Evolutionary conservation across 345 rosid species (phyloP), one percentile per base, ranked within the genome.

Genomic region (Eucalyptus marginata): DNA sequence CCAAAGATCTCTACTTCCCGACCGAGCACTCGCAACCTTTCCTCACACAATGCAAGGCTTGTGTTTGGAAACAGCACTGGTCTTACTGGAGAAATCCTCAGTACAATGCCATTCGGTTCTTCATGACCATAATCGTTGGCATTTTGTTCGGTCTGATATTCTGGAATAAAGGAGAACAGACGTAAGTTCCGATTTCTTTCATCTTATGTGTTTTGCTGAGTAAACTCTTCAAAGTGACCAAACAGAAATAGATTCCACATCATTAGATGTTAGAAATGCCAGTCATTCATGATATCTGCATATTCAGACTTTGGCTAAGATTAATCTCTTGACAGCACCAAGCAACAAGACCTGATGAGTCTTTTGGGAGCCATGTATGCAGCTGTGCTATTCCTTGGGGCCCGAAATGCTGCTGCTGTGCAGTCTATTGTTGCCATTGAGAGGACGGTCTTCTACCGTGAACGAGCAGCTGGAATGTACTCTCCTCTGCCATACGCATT

Each of bases 401-500:
- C 92, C 64, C 90, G 90, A 88, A 95, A 95, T 86, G 90, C 93
- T 86, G 83, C 89, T 27, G 68, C 96, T 27, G 96, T 95, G 51
- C 96, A 93, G 90, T 91, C 97, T n/a, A 93, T 93, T 29, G 93
- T 95, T 43, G 89, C 95, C 12, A 88, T 92, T 66, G 97, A 96
- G 87, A 92, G 96, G 91, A 94, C 93, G 4, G 96, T 95, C 10
- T 95, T 94, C 89, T 96, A 95, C 91, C 95, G 94, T 31, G 99
- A 96, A 90, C 92, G 93, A 92, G 98, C 96, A 1, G 95, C 98
- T 0, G 95, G 96, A 89, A 96, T 96, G 99, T 96, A 96, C 89
- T 95, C 98, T 3, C 94, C 95, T 6, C 84, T 96, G 80, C 95
- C 97, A 49, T 96, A 96, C 86, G 99, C 98, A 84, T 93, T 94